phyloP scores from a whole-genome alignment of 306 rosid species.

The Heteromeles arbutifolia region DNA sequence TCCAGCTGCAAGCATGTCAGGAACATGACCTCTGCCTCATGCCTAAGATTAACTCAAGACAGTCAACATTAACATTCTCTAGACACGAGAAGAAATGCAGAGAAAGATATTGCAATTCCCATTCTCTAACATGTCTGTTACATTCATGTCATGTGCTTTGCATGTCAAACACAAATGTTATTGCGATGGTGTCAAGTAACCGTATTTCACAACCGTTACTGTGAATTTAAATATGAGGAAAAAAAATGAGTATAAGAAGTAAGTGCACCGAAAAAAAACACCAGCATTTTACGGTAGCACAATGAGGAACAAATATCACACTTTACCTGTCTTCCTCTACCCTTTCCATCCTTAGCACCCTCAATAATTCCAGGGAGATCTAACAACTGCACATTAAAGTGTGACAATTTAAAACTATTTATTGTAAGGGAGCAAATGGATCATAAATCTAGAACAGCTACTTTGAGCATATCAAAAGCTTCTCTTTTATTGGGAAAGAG shows the following conservation, averaged over 20 bases:
- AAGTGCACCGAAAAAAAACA: not conserved
- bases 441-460: not conserved
- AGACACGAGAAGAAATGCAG: not conserved
- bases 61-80: not conserved
- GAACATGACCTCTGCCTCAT: not conserved
- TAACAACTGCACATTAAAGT: constrained; percentile 64
- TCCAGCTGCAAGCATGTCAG: not conserved
- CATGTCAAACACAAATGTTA: not conserved
- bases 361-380: constrained; percentile 98
- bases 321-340: constrained; percentile 98
- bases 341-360: constrained; percentile 98
- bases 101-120: not conserved
- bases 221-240: not conserved
- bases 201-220: not conserved
- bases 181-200: too few relatives aligned
- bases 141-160: not conserved
- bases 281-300: not conserved
- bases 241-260: not conserved
- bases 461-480: not conserved
- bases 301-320: not conserved
- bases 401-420: not conserved
- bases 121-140: not conserved
- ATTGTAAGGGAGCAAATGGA: not conserved
- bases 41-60: not conserved
- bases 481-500: not conserved